These are phyloP conservation scores for Phaeotremella fagi DNA, from an alignment of 768 basidiomycete genomes.

Conservation along the genomic window DNA sequence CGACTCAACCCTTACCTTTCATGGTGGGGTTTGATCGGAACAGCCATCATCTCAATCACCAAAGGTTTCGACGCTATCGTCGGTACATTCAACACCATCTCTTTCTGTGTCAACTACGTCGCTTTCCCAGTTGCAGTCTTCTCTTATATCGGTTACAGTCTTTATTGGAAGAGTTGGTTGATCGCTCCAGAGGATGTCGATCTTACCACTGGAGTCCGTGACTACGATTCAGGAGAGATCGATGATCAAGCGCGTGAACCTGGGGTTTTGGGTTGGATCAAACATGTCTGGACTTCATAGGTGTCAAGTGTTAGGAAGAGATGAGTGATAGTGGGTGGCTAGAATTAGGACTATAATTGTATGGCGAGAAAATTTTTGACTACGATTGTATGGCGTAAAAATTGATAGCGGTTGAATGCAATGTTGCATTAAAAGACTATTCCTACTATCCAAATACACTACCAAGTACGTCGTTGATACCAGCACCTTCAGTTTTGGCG, in stretches of 20 bases:
- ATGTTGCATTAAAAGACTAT: background rate
- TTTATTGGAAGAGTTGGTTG: conserved; percentile 2
- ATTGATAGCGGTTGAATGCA: background rate
- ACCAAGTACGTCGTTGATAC: conserved; percentile 41
- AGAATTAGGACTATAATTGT: background rate
- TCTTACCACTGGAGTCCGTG: conserved; percentile 2
- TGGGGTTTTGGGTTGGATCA: conserved; percentile 9
- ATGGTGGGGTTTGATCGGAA: conserved; percentile 7
- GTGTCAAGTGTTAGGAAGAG: background rate
- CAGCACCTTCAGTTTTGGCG: conserved; percentile 1
- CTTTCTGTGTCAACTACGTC: background rate
- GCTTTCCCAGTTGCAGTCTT: conserved; percentile 7
- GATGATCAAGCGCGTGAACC: conserved; percentile 2
- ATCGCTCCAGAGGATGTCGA: conserved; percentile 4
- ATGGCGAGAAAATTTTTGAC: background rate
- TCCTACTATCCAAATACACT: conserved; percentile 36
- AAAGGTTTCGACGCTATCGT: conserved; percentile 7
- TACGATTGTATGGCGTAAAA: background rate
- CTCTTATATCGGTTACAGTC: conserved; percentile 7
- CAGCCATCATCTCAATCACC: conserved; percentile 7
- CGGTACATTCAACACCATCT: background rate
- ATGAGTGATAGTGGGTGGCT: background rate
- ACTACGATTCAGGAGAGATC: conserved; percentile 1
- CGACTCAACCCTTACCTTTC: conserved; percentile 3
- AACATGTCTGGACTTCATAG: conserved; percentile 7